Conservation (phyloP, 139 green algal genomes). For the Ulvella scutata region DNA sequence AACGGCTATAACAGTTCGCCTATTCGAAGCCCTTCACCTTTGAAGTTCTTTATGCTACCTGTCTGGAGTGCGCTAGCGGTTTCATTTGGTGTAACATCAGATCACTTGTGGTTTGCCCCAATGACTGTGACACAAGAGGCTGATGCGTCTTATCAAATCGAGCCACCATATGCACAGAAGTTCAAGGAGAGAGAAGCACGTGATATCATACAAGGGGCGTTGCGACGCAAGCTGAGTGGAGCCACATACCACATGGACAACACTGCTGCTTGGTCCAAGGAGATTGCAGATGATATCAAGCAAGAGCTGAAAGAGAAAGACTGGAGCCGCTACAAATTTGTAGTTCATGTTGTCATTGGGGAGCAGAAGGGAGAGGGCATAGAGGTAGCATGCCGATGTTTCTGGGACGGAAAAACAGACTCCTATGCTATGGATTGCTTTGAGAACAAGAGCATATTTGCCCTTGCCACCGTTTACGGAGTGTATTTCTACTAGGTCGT, state of each 20-base stretch:
- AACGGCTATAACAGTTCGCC: too few species aligned
- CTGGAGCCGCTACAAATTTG: slow-evolving; percentile 62
- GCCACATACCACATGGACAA: slow-evolving; percentile 56
- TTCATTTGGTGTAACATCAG: too few species aligned
- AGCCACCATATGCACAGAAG: slow-evolving; percentile 12
- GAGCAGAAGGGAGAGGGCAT: slow-evolving; percentile 60
- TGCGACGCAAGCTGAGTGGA: slow-evolving; percentile 34
- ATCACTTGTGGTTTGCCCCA: too few species aligned
- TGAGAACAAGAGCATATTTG: slow-evolving; percentile 32
- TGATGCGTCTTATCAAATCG: not conserved
- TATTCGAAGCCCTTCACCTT: too few species aligned
- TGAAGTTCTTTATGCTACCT: too few species aligned
- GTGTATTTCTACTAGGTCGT: not conserved
- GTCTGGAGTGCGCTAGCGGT: too few species aligned
- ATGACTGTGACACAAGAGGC: too few species aligned
- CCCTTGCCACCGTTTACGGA: not conserved
- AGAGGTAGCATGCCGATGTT: slow-evolving; percentile 41
- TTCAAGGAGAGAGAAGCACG: slow-evolving; percentile 36
- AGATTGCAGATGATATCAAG: slow-evolving; percentile 74
- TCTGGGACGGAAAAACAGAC: slow-evolving; percentile 64
- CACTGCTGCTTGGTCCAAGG: slow-evolving; percentile 38
- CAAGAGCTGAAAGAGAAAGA: slow-evolving; percentile 49
- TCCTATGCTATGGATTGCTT: slow-evolving; percentile 48
- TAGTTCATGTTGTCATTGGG: slow-evolving; percentile 62
- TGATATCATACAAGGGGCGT: slow-evolving; percentile 38